phyloP scores from a whole-genome alignment of 805 yeast species.

The Pichia ethanolica region DNA sequence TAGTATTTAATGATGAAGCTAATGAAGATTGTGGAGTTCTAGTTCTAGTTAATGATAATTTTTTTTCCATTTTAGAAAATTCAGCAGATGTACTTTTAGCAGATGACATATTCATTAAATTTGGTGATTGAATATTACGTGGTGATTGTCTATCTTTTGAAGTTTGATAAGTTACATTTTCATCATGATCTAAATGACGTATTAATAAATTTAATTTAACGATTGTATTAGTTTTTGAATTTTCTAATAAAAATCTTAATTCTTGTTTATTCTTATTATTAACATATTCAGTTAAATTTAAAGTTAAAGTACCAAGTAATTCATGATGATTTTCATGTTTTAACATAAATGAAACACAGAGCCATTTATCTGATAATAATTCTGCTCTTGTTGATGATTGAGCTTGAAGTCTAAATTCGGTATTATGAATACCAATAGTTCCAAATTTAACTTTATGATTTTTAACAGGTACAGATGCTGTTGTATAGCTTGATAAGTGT shows the following conservation, averaged over 20 bases:
- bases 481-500: constrained; percentile 18
- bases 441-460: constrained; percentile 49
- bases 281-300: constrained; percentile 70
- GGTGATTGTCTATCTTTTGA: background rate
- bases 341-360: constrained; percentile 31
- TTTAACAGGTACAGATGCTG: constrained; percentile 30
- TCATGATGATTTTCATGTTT: constrained; percentile 32
- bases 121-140: background rate
- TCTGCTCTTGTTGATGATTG: constrained; percentile 26
- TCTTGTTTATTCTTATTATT: constrained; percentile 44
- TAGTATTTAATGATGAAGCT: no score
- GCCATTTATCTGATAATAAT: constrained; percentile 36
- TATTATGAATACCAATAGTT: constrained; percentile 14
- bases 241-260: constrained; percentile 61
- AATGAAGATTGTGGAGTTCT: no score
- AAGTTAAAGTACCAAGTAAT: constrained; percentile 55
- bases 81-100: background rate
- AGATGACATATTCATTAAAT: background rate
- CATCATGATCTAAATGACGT: constrained; percentile 8
- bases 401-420: constrained; percentile 33
- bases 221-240: constrained; percentile 81
- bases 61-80: no score
- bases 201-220: constrained; percentile 45
- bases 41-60: no score
- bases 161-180: background rate